Evolutionary conservation across 768 basidiomycete genomes (phyloP).

Genomic region (Neoboletus subvelutipes): DNA sequence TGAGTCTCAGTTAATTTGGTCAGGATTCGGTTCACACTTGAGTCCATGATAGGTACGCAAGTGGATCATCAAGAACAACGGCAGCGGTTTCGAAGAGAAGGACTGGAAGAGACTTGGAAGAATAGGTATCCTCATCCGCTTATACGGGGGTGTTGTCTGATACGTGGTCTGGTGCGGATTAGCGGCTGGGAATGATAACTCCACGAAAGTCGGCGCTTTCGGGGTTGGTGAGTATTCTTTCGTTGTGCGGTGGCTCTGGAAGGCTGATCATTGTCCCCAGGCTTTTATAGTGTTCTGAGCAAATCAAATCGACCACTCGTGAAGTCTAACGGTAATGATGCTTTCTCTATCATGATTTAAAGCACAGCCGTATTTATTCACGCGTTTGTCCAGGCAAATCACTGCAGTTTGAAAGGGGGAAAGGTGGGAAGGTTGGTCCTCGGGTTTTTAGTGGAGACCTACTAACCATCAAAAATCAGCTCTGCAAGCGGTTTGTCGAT

Average conservation of each 20-base stretch:
- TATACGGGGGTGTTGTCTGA: background rate
- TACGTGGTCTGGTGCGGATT: background rate
- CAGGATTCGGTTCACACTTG: background rate
- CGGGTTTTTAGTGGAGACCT: background rate
- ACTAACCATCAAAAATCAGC: constrained; percentile 4
- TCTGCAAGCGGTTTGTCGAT: background rate
- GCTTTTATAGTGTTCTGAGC: constrained; percentile 20
- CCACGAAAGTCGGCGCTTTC: constrained; percentile 18
- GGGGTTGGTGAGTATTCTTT: constrained; percentile 12
- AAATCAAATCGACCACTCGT: constrained; percentile 17
- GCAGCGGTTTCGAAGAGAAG: background rate
- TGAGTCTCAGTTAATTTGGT: background rate
- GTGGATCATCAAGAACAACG: constrained; percentile 18
- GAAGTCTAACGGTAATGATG: constrained; percentile 6
- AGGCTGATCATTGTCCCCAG: background rate
- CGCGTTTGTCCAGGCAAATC: constrained; percentile 7
- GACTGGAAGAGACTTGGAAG: constrained; percentile 17
- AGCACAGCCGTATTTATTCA: background rate
- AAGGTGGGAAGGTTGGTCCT: constrained; percentile 9
- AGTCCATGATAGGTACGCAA: constrained; percentile 2
- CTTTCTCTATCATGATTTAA: background rate
- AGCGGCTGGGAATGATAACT: constrained; percentile 15
- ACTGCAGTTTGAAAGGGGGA: constrained; percentile 9
- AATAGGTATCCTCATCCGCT: constrained; percentile 9
- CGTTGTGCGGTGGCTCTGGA: background rate